Evolutionary conservation across 1,139 yeast species (phyloP).

Genomic region (Pneumocystis sp.): DNA sequence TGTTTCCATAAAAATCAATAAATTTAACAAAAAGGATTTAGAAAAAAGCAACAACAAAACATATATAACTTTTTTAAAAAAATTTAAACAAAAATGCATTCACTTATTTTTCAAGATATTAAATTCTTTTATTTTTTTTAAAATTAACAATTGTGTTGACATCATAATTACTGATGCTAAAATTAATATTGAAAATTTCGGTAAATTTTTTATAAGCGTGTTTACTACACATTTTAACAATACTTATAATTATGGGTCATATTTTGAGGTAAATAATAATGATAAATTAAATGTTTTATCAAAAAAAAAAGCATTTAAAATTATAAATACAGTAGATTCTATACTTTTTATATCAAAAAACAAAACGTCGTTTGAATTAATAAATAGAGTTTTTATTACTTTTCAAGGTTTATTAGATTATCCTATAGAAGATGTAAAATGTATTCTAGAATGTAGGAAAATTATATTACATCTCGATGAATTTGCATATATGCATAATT

Average conservation of each 20-base stretch:
- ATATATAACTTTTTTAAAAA: not conserved
- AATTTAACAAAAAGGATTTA: not conserved
- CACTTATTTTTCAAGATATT: constrained; percentile 1
- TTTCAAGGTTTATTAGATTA: not conserved
- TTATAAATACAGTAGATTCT: constrained; percentile 2
- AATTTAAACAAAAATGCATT: constrained; percentile 5
- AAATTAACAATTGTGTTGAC: constrained; percentile 10
- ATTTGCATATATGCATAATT: not conserved
- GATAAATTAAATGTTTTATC: constrained; percentile 1
- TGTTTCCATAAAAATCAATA: constrained; percentile 7
- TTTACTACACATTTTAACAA: constrained; percentile 1
- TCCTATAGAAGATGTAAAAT: not conserved
- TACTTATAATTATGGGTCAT: constrained; percentile 6
- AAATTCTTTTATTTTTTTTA: not conserved
- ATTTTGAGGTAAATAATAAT: constrained; percentile 8
- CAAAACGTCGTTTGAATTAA: not conserved
- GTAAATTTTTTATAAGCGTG: constrained; percentile 12
- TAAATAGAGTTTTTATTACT: not conserved
- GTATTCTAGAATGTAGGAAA: constrained; percentile 22
- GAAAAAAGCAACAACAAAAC: not conserved
- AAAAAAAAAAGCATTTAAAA: constrained; percentile 3
- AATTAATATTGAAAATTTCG: constrained; percentile 10
- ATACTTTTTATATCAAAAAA: constrained; percentile 1
- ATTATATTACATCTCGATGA: not conserved
- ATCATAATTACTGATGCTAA: constrained; percentile 9